Evolutionary conservation across 73 alveolate species (phyloP), one percentile per base, ranked within the genome.

Genomic region (Durusdinium trenchii): DNA sequence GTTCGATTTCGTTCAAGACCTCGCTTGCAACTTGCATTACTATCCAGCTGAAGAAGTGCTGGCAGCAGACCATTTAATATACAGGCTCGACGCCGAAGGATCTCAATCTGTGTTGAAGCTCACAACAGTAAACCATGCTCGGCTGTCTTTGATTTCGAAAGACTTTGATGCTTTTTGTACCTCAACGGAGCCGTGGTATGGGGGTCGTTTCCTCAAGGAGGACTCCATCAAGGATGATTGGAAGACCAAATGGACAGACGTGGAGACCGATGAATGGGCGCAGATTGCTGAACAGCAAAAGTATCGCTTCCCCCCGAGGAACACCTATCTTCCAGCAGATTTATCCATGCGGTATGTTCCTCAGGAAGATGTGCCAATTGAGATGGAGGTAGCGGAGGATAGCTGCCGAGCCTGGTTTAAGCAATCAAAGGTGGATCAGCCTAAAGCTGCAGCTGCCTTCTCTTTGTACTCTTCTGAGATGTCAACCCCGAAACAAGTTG

Each of bases 11-110:
- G 98, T 91, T 26, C 98, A 91, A 76, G 99, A 94, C 83, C 18
- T 94, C 38, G 99, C 99, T 23, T 94, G 99, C 57, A 94, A 94
- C 32, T 69, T 76, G 69, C 99, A 94, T 51, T 94, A 94, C 61
- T 94, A 94, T 52, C 99, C 99, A 23, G 51, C 75, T 50, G 69
- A 76, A 52, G 94, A 94, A 48, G 93, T 94, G 46, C 82, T 94
- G 32, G 99, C 94, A 54, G 99, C 94, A 36, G 99, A 94, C 71
- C 83, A 79, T 14, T 61, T 94, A 69, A 54, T 94, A 9, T 94
- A 94, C 40, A 38, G 43, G 14, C 43, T 20, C 32, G 99, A 94
- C 51, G 14, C 50, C 1, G 67, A 28, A 3, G 94, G 75, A 35
- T 91, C 61, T 12, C 43, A 67, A 43, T 42, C 48, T 16, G 71